These are phyloP conservation scores for Ophiocordyceps polyrhachis-furcata DNA, from an alignment of 2,329 filamentous ascomycete genomes.

Conservation along the genomic window DNA sequence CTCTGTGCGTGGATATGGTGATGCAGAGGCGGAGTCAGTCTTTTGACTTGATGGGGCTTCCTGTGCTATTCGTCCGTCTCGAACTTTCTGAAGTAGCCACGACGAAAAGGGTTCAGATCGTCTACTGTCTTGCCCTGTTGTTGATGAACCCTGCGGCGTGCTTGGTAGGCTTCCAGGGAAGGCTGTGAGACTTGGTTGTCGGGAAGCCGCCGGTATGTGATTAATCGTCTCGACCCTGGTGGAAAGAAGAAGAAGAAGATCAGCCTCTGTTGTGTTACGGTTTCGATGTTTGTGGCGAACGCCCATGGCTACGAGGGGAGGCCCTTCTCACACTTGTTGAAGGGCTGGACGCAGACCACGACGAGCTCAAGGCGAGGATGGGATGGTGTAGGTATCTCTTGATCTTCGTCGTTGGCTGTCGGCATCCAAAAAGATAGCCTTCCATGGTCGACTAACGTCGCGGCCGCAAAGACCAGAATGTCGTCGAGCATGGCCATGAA, in stretches of 20 bases:
- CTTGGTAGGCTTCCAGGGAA: slow-evolving; percentile 19
- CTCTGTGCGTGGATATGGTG: background rate
- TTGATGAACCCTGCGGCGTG: slow-evolving; percentile 10
- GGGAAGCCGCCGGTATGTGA: slow-evolving; percentile 62
- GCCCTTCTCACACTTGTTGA: slow-evolving; percentile 55
- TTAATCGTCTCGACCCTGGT: slow-evolving; percentile 67
- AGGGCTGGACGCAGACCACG: slow-evolving; percentile 64
- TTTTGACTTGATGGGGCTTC: background rate
- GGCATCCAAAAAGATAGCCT: slow-evolving; percentile 95
- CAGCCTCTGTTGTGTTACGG: background rate
- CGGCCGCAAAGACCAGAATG: slow-evolving; percentile 64
- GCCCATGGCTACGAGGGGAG: background rate
- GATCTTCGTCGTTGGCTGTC: slow-evolving; percentile 61
- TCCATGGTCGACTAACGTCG: slow-evolving; percentile 59
- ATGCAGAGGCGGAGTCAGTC: background rate
- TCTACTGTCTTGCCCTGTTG: slow-evolving; percentile 30
- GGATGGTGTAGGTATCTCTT: slow-evolving; percentile 56
- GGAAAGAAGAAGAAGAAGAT: background rate
- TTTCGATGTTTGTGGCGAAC: background rate
- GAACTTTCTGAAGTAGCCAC: slow-evolving; percentile 39
- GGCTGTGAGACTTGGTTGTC: slow-evolving; percentile 33
- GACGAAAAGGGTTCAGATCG: slow-evolving; percentile 41
- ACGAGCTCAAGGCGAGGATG: slow-evolving; percentile 61
- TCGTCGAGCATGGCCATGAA: slow-evolving; percentile 83
- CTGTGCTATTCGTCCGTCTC: slow-evolving; percentile 9